A percentile compares a stretch with the other conserved stretches of the same genome.
Evolutionary conservation across 2,329 filamentous ascomycete genomes (phyloP).

Genomic region (Penicillium concentricum): DNA sequence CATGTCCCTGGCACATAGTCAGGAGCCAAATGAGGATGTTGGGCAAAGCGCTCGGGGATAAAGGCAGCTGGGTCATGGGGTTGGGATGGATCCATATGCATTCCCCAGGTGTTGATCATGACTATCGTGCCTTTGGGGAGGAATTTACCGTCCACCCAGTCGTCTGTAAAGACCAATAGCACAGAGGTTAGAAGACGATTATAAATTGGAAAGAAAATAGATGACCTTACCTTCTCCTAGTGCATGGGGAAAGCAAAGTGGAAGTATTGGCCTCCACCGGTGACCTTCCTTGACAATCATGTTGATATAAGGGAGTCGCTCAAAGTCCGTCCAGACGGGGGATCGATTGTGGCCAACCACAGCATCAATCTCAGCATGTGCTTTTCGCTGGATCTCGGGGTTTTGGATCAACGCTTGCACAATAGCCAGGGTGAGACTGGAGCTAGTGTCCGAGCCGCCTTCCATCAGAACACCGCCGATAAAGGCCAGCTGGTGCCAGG

Average conservation of each 20-base stretch:
- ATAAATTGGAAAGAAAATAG: not conserved
- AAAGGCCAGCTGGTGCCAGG: not conserved
- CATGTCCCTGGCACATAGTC: not conserved
- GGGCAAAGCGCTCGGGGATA: not conserved
- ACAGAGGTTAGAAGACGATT: not conserved
- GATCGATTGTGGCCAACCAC: not conserved
- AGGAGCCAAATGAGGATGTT: not conserved
- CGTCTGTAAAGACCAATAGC: not conserved
- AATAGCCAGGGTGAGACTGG: not conserved
- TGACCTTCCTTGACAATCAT: slow-evolving; percentile 6
- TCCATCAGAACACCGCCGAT: slow-evolving; percentile 4
- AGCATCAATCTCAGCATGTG: slow-evolving; percentile 1
- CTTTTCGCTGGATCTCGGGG: not conserved
- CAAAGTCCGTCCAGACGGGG: not conserved
- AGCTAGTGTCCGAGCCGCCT: not conserved
- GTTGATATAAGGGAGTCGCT: not conserved
- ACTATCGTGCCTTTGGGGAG: not conserved
- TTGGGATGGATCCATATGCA: not conserved
- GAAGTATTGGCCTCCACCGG: slow-evolving; percentile 1
- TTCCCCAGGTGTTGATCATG: not conserved
- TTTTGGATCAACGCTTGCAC: slow-evolving; percentile 1
- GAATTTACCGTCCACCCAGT: not conserved
- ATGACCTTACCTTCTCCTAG: not conserved
- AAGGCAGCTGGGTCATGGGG: not conserved
- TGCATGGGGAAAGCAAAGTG: not conserved